Evolutionary conservation across 805 yeast species (phyloP), one percentile per base, ranked within the genome.

Genomic region (Sugiyamaella floridensis): DNA sequence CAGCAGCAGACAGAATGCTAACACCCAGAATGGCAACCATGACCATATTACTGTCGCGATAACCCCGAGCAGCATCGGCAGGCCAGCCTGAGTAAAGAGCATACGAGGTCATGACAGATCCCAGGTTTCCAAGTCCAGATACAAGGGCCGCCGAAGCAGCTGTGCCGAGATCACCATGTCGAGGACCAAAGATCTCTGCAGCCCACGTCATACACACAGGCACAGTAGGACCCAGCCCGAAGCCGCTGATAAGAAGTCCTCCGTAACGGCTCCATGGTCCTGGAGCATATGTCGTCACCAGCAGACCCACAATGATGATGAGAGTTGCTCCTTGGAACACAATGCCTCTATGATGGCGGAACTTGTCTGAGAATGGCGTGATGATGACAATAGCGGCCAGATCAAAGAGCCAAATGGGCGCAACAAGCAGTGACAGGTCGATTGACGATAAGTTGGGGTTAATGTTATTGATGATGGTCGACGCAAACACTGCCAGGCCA

Each of bases 351-450:
- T 69, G 73, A 52, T 70, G 72, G 63, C 78, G 81, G 71, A 66
- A 83, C 57, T 70, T 77, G 70, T 88, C 96, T 19, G 93, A 87
- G 60, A 88, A 74, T 19, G 95, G 95, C 1, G 95, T 88, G 53
- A 89, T 70, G 12, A 83, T 61, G 41, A 88, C 63, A 59, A 88
- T 88, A 1, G 88, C 89, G 15, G 80, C 83, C 47, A 86, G 70
- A 66, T 88, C 96, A 67, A 86, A 87, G 45, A 88, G 71, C 96
- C 96, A 88, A 60, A 88, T 89, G 32, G 96, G 96, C 4, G 95
- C 96, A 58, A 85, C 85, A 51, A 88, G 72, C 45, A 88, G 74
- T 1, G 92, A 84, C 22, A 89, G 80, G 54, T 82, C 72, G 59
- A 89, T 85, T 2, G 88, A 80, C 1, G 81, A 68, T 57, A 85